Evolutionary conservation across 768 basidiomycete species (phyloP), one percentile per base, ranked within the genome.

Genomic region (Cystoderma amianthinum): DNA sequence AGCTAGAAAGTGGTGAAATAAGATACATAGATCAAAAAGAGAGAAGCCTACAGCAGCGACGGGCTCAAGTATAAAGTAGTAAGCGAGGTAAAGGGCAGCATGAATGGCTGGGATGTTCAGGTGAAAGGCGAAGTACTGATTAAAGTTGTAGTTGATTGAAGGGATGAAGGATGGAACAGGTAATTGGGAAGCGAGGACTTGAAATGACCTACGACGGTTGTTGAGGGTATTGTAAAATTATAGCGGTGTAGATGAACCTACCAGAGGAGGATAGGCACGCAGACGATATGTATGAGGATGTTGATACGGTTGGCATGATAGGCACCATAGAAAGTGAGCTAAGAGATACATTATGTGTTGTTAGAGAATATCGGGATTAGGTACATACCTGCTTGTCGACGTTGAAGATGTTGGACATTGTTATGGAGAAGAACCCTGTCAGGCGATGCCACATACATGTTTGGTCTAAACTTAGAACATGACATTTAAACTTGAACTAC

Each of bases 271-370:
- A 85, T 55, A 5, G 93, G 93, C 10, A 95, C 91, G 48, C 80
- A 91, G 45, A 88, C 54, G 50, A 93, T 68, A 60, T 98, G 95
- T 47, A 97, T 89, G 41, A 74, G 60, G 48, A 97, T 64, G 59
- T 98, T 98, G 47, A 79, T 63, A 19, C 77, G 78, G 59, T 95
- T 83, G 12, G 79, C 69, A 61, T 96, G 93, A 63, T 96, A 96
- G 38, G 91, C 83, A 15, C 90, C 91, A 59, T 97, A 97, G 70
- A 95, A 95, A 18, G 82, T 71, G 55, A 97, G 74, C 91, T 96
- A 28, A 28, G 25, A 7, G 25, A 28, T 28, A 28, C 7, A 7
- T 28, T 7, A n/a, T 28, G n/a, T 28, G n/a, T 7, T 7, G n/a
- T 7, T 7, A 28, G 7, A 7, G 25, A 28, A 28, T 7, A n/a